A percentile compares a stretch with the other conserved stretches of the same genome.
phyloP scores from a whole-genome alignment of 73 alveolate genomes.

The Tetrahymena elliotti region DNA sequence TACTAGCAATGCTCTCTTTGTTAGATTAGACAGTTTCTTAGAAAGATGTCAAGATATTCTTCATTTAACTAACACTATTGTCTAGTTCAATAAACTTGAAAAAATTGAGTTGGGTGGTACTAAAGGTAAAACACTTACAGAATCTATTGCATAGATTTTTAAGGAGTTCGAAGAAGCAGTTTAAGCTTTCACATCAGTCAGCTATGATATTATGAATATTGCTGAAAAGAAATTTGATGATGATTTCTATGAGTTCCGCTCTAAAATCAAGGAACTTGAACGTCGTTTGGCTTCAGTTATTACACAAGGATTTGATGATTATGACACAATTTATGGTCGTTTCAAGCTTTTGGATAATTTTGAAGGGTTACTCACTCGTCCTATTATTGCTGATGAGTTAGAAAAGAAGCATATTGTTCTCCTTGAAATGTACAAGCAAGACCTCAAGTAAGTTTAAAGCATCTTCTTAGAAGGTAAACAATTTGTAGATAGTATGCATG shows the following conservation, averaged over 20 bases:
- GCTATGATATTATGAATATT: slow-evolving; percentile 98
- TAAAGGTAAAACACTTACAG: slow-evolving; percentile 98
- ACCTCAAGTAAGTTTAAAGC: slow-evolving; percentile 81
- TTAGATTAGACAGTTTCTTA: slow-evolving; percentile 97
- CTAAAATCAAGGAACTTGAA: slow-evolving; percentile 90
- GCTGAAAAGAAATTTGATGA: slow-evolving; percentile 96
- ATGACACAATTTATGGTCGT: slow-evolving; percentile 87
- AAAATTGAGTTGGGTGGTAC: slow-evolving; percentile 99
- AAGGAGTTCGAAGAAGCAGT: slow-evolving; percentile 95
- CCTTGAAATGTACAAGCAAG: slow-evolving; percentile 92
- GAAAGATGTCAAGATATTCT: slow-evolving; percentile 99
- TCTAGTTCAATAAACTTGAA: slow-evolving; percentile 93
- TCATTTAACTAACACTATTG: slow-evolving; percentile 96
- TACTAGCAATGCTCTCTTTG: slow-evolving; percentile 98
- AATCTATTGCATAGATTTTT: slow-evolving; percentile 87
- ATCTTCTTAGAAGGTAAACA: slow-evolving; percentile 93
- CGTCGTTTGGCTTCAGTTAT: slow-evolving; percentile 97
- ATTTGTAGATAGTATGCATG: slow-evolving; percentile 91
- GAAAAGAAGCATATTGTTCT: slow-evolving; percentile 99
- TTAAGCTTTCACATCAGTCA: slow-evolving; percentile 85
- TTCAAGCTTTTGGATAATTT: slow-evolving; percentile 94
- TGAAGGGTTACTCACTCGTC: slow-evolving; percentile 99
- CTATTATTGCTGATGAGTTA: slow-evolving; percentile 98
- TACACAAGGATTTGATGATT: slow-evolving; percentile 98
- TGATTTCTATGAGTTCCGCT: slow-evolving; percentile 93